phyloP scores from a whole-genome alignment of 2,329 filamentous ascomycete genomes.

The Fusarium coffeatum region DNA sequence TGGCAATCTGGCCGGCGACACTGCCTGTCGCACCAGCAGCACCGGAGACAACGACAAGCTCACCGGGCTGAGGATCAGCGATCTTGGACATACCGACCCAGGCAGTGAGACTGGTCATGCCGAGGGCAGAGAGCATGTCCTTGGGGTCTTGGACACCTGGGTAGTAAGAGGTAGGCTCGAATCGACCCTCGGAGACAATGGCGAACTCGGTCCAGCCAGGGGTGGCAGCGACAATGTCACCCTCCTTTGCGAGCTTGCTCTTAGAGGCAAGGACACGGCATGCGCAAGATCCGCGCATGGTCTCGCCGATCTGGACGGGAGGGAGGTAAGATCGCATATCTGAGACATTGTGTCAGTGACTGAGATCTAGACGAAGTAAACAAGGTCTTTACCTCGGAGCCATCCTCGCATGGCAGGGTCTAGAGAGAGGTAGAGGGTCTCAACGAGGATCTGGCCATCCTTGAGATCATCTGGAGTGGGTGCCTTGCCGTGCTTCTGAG shows the following conservation, averaged over 20 bases:
- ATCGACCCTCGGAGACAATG: constrained; percentile 64
- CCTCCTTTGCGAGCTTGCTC: constrained; percentile 64
- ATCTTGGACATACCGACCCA: constrained; percentile 80
- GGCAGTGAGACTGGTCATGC: constrained; percentile 78
- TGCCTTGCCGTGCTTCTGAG: constrained; percentile 61
- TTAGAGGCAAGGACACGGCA: constrained; percentile 72
- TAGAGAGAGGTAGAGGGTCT: constrained; percentile 72
- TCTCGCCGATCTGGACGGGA: constrained; percentile 73
- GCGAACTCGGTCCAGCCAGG: constrained; percentile 76
- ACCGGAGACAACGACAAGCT: constrained; percentile 81
- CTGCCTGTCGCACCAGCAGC: constrained; percentile 83
- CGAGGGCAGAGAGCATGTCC: constrained; percentile 71
- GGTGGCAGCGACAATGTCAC: constrained; percentile 66
- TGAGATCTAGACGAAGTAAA: not conserved
- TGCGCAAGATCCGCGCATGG: constrained; percentile 74
- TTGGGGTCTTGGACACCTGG: constrained; percentile 59
- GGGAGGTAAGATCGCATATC: constrained; percentile 70
- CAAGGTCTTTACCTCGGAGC: constrained; percentile 63
- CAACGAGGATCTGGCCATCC: constrained; percentile 72
- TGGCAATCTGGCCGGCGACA: constrained; percentile 82
- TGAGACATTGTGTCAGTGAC: constrained; percentile 37
- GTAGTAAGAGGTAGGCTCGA: constrained; percentile 56
- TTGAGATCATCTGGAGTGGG: constrained; percentile 66
- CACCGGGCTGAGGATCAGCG: constrained; percentile 73
- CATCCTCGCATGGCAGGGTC: constrained; percentile 83